Evolutionary conservation across 176 grass and related monocot species (phyloP).

Genomic region (Avena eriantha): DNA sequence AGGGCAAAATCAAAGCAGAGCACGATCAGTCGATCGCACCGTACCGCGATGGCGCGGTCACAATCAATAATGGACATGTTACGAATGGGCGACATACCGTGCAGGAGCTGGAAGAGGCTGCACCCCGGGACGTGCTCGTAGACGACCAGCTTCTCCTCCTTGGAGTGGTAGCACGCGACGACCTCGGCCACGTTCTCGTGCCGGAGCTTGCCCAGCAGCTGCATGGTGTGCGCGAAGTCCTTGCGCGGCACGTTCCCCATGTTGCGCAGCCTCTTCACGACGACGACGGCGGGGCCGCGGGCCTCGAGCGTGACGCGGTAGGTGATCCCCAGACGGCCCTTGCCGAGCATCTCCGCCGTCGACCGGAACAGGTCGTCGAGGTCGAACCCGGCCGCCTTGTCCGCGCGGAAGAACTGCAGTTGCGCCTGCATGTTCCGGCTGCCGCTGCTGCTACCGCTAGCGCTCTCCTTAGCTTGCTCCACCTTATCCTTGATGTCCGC

Average conservation of each 20-base stretch:
- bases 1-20: neutral
- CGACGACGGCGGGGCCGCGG: conserved; percentile 44
- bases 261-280: conserved; percentile 89
- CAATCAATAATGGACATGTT: neutral
- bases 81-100: conserved; percentile 43
- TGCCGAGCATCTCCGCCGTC: conserved; percentile 78
- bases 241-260: conserved; percentile 59
- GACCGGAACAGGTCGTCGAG: conserved; percentile 73
- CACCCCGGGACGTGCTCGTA: conserved; percentile 73
- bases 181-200: conserved; percentile 86
- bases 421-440: conserved; percentile 48
- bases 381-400: conserved; percentile 55
- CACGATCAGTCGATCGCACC: neutral
- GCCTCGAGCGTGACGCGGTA: conserved; percentile 64
- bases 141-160: conserved; percentile 83
- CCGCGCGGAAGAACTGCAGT: conserved; percentile 65
- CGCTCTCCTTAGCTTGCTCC: conserved; percentile 37
- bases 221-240: conserved; percentile 81
- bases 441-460: conserved; percentile 29
- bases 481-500: conserved; percentile 58
- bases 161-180: conserved; percentile 75
- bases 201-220: conserved; percentile 75
- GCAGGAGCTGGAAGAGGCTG: conserved; percentile 87
- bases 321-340: conserved; percentile 82
- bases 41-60: neutral